Evolutionary conservation across 257 asterid genomes (phyloP), one percentile per base, ranked within the genome.

Genomic region (Nicotiana benthamiana): DNA sequence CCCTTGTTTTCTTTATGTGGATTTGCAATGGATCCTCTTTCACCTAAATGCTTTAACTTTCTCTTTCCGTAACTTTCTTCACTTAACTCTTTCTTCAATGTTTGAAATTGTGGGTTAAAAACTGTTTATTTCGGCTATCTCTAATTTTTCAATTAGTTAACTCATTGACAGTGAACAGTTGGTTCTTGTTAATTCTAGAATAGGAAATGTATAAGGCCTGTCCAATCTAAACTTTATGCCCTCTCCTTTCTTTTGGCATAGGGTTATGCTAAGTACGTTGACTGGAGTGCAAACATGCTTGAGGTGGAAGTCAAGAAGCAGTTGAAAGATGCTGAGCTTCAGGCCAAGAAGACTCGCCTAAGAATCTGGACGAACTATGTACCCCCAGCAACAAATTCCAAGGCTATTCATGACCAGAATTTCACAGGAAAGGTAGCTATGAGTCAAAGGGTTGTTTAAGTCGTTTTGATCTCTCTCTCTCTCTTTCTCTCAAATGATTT

Each of bases 341-440:
- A 90, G 80, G 95, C 97, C 43, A 95, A 95, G 86, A 95, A 95
- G 90, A 13, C 87, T 7, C 90, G 97, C 22, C 79, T 95, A 75
- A 89, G 89, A 87, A 87, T 89, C 81, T 92, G 98, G 97, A 92
- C 98, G 18, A 92, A 96, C 83, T 96, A 93, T 80, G 92, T 91
- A 24, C 95, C 96, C 63, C 98, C 98, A 36, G 91, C 89, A 2
- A 84, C 97, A 51, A 92, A 91, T 88, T 96, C 98, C 18, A 94
- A 93, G 92, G 97, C 97, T 81, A 96, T 96, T 85, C 97, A 92
- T 86, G 95, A 94, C 85, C 97, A 96, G 86, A 94, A 94, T 84
- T 96, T 96, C 84, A 89, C 93, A 0, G 99, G 99, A 87, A 96
- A 92, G 89, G 99, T 94, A 77, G 26, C 26, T 74, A 74, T 9